Evolutionary conservation across 768 basidiomycete genomes (phyloP).

Genomic region (Cubamyces lactineus): DNA sequence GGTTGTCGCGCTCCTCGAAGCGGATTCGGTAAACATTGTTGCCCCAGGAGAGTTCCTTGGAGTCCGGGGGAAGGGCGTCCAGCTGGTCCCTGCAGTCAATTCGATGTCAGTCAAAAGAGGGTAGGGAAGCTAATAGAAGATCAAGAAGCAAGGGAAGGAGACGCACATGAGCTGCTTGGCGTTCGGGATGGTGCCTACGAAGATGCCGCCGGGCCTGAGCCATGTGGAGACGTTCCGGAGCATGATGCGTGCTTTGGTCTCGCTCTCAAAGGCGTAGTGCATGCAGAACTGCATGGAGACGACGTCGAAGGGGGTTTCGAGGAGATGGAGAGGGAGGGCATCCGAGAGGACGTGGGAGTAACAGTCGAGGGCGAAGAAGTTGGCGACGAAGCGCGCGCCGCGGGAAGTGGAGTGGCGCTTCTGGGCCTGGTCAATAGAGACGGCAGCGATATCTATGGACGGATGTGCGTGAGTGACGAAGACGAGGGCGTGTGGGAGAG

Average conservation of each 20-base stretch:
- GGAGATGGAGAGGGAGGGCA: conserved; percentile 63
- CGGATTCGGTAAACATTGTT: conserved; percentile 89
- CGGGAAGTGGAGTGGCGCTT: conserved; percentile 60
- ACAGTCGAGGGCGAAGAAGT: conserved; percentile 88
- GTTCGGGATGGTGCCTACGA: conserved; percentile 97
- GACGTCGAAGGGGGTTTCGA: conserved; percentile 80
- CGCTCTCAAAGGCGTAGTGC: conserved; percentile 98
- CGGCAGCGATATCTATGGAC: conserved; percentile 77
- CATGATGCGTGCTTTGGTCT: conserved; percentile 87
- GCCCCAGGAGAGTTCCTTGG: conserved; percentile 78
- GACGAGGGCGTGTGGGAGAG: conserved; percentile 32
- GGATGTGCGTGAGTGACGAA: conserved; percentile 10
- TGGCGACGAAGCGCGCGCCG: conserved; percentile 67
- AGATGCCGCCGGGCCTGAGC: conserved; percentile 84
- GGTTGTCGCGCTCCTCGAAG: conserved; percentile 71
- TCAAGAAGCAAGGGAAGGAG: conserved; percentile 23
- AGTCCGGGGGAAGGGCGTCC: conserved; percentile 65
- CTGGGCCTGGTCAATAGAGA: conserved; percentile 90
- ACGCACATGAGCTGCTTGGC: conserved; percentile 81
- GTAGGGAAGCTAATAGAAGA: neutral
- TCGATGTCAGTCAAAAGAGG: neutral
- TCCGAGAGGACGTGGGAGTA: conserved; percentile 73
- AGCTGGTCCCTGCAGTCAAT: conserved; percentile 61
- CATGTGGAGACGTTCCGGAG: conserved; percentile 84
- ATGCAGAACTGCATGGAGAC: conserved; percentile 99